Base-by-base conservation (phyloP, 495 filamentous ascomycete genomes). In the Talaromyces proteolyticus region DNA sequence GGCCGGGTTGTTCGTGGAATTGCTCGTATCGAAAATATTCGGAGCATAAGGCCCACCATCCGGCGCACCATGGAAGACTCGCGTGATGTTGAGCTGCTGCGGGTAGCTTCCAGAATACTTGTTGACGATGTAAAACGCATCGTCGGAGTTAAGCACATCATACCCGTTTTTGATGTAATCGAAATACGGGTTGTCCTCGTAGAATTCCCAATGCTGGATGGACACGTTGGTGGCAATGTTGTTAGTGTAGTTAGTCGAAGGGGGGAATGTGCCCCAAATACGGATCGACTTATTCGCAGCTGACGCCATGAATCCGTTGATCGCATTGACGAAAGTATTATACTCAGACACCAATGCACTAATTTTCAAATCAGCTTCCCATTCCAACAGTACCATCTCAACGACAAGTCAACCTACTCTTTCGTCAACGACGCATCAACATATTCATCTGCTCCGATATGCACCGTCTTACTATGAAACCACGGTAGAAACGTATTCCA, bases 381-480 rank as follows among this genome's bases (percentile, higher is more conserved):
- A 4, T 34, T 14, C 29, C 1, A 34, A 34, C 8, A 4, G 8
- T 2, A 34, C 1, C 8, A 34, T 2, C 14, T 10, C 8, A 29
- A 12, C 12, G 29, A 1, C 8, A 34, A 34, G 29, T 8, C 8
- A 34, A 34, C 8, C 29, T 34, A 34, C 29, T 34, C 29, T 14
- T 34, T 34, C 29, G 29, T 34, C 29, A 34, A 34, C 29, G 29
- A 34, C 29, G 29, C 29, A 34, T 34, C 29, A 8, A 34, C 63
- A 44, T 79, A 78, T 47, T 79, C 76, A 48, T 79, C 76, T 1
- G 76, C 76, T 4, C 76, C 76, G 16, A 79, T 70, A 47, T 76
- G 73, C 3, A 79, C 74, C 6, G 68, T 72, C 55, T 76, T 78
- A 19, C 67, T 70, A 10, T 75, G 71, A 51, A 79, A 79, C 74